These are phyloP conservation scores for Pseudocercospora crystallina DNA, from an alignment of 2,329 filamentous ascomycete species.

Conservation along the genomic window DNA sequence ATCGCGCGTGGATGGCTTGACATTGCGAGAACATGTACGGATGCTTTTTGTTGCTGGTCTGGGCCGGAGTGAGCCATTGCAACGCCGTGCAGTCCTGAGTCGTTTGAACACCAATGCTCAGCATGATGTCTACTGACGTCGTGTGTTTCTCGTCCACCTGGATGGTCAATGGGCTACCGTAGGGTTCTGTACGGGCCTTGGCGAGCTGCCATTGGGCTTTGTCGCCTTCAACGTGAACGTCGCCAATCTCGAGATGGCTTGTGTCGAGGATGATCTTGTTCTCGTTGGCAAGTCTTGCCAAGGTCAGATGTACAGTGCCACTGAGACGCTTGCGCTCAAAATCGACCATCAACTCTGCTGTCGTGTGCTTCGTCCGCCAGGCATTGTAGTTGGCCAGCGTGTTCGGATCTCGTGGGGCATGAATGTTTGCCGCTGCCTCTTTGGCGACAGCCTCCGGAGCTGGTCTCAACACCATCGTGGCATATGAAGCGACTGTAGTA, in stretches of 20 bases:
- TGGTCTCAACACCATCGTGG: conserved; percentile 29
- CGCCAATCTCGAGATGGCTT: conserved; percentile 70
- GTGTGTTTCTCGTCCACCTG: conserved; percentile 47
- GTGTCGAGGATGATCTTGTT: conserved; percentile 81
- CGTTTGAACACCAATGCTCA: conserved; percentile 60
- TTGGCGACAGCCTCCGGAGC: conserved; percentile 26
- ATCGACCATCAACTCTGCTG: conserved; percentile 76
- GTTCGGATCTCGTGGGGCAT: conserved; percentile 66
- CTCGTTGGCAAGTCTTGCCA: conserved; percentile 75
- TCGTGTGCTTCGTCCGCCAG: conserved; percentile 81
- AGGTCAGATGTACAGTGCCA: conserved; percentile 72
- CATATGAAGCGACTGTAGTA: too few species aligned
- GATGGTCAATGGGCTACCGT: conserved; percentile 69
- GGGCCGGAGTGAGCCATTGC: conserved; percentile 90
- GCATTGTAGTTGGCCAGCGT: conserved; percentile 89
- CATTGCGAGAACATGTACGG: conserved; percentile 99
- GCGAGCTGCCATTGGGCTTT: conserved; percentile 69
- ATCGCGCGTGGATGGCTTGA: conserved; percentile 92
- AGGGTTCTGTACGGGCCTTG: conserved; percentile 66
- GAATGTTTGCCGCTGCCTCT: conserved; percentile 33
- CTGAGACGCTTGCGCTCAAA: conserved; percentile 76
- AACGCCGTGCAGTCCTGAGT: conserved; percentile 87
- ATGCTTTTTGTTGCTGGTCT: conserved; percentile 93
- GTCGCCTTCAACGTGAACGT: conserved; percentile 68
- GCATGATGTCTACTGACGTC: conserved; percentile 30